Conservation (phyloP, 2,329 filamentous ascomycete genomes). For the Annulohypoxylon truncatum region DNA sequence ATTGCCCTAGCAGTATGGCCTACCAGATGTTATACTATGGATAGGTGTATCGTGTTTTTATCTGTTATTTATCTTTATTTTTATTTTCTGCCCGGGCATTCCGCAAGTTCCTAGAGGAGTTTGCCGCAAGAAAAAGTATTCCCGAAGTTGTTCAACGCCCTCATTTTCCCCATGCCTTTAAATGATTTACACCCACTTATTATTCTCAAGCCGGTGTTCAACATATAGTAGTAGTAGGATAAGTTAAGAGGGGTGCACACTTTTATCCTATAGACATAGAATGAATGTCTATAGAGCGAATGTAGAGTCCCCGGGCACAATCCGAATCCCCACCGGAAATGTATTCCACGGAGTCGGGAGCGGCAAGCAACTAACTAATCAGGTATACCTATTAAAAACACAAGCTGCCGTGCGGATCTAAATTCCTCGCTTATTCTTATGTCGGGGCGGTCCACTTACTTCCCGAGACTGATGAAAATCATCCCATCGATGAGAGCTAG, state of each 20-base stretch:
- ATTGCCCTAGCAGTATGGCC: background rate
- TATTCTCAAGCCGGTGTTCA: background rate
- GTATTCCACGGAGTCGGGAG: background rate
- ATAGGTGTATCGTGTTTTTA: no score
- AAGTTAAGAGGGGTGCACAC: background rate
- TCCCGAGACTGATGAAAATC: conserved; percentile 24
- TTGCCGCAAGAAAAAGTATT: conserved; percentile 9
- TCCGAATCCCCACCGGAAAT: background rate
- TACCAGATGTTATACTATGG: background rate
- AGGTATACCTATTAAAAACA: no score
- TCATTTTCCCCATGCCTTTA: background rate
- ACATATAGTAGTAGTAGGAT: no score
- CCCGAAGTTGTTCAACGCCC: background rate
- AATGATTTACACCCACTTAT: background rate
- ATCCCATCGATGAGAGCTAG: conserved; percentile 8
- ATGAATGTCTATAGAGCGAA: no score
- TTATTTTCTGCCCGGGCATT: background rate
- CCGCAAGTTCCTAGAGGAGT: background rate
- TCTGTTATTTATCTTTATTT: no score
- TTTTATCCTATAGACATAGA: background rate
- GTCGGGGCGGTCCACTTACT: conserved; percentile 24
- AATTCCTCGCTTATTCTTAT: conserved; percentile 1
- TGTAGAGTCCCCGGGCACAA: background rate
- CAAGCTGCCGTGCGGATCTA: background rate
- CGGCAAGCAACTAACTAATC: no score